Conservation (phyloP, 108 stramenopile genomes). For the Parmales sp. region DNA sequence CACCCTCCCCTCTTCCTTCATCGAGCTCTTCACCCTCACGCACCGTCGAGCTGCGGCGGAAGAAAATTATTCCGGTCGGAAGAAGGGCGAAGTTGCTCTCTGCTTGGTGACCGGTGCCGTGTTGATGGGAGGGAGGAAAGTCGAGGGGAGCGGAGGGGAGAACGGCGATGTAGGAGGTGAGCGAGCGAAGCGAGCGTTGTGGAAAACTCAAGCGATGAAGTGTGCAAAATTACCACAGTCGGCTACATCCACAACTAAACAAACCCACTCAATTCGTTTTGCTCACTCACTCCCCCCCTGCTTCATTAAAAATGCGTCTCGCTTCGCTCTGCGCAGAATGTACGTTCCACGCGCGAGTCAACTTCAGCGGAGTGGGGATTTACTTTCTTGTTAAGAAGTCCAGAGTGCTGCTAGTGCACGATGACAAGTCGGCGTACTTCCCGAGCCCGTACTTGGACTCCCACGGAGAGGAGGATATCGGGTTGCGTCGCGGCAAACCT, state of each 20-base stretch:
- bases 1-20: conserved; percentile 71
- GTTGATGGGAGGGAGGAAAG: too few relatives aligned
- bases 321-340: conserved; percentile 79
- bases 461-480: conserved; percentile 85
- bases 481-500: conserved; percentile 67
- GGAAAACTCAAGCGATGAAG: too few relatives aligned
- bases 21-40: conserved; percentile 70
- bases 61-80: conserved; percentile 48
- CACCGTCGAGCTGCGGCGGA: conserved; percentile 35
- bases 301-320: too few relatives aligned
- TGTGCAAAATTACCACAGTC: too few relatives aligned
- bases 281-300: too few relatives aligned
- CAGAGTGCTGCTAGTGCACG: conserved; percentile 80
- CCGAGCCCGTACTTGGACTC: conserved; percentile 81
- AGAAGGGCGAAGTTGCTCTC: conserved; percentile 62
- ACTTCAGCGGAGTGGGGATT: conserved; percentile 74
- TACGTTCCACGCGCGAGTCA: conserved; percentile 66
- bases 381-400: conserved; percentile 85
- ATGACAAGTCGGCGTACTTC: conserved; percentile 82
- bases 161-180: too few relatives aligned
- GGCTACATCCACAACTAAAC: too few relatives aligned
- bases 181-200: too few relatives aligned
- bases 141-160: too few relatives aligned
- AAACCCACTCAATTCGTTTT: too few relatives aligned
- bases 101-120: conserved; percentile 77